These are phyloP conservation scores for Entoloma clypeatum DNA, from an alignment of 1,284 basidiomycete genomes.

Conservation along the genomic window DNA sequence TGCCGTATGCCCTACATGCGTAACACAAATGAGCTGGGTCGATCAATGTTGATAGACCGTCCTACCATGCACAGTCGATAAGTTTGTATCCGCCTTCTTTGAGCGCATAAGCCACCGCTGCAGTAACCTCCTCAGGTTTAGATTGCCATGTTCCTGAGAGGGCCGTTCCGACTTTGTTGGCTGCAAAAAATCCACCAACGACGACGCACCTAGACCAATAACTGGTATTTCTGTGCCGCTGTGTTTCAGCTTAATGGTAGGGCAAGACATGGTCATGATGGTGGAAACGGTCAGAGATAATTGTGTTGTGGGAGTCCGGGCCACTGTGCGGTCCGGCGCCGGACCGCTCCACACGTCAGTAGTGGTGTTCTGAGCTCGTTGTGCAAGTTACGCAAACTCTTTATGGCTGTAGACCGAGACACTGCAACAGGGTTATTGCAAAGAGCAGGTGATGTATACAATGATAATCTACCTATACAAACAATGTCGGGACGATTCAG, in stretches of 20 bases:
- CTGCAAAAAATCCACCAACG: not conserved
- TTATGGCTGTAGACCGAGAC: too few relatives aligned
- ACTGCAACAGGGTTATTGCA: too few relatives aligned
- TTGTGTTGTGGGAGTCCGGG: not conserved
- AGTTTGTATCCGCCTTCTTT: conserved; percentile 74
- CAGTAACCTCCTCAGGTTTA: conserved; percentile 62
- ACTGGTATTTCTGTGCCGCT: conserved; percentile 64
- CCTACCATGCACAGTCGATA: conserved; percentile 74
- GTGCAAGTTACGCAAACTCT: too few relatives aligned
- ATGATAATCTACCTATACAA: too few relatives aligned
- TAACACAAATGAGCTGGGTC: not conserved
- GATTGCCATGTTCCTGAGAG: conserved; percentile 75
- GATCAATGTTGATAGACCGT: not conserved
- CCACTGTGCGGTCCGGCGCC: not conserved
- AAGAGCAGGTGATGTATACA: too few relatives aligned
- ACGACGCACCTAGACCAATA: conserved; percentile 63
- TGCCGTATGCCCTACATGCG: conserved; percentile 53
- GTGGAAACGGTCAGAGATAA: conserved; percentile 6
- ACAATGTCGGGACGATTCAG: too few relatives aligned
- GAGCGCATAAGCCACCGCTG: conserved; percentile 71
- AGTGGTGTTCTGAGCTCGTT: too few relatives aligned
- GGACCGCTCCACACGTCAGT: not conserved
- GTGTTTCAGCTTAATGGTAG: conserved; percentile 65
- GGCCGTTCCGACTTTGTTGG: not conserved
- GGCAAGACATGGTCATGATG: conserved; percentile 34